Conservation (phyloP, 1,139 yeast genomes). For the Hyphopichia wangnamkhiaoensis region DNA sequence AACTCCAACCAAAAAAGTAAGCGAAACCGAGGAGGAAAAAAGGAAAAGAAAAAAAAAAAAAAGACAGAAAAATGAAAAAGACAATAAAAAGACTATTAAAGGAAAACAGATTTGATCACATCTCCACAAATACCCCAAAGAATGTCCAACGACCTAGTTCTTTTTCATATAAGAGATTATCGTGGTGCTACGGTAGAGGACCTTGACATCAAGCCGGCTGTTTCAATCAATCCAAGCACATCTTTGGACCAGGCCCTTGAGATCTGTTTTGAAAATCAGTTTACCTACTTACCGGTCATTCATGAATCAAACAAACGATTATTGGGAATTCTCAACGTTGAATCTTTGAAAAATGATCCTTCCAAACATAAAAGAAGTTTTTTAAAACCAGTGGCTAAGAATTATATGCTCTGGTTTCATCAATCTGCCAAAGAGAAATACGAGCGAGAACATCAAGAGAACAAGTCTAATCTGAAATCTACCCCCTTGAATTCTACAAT, state of each 20-base stretch:
- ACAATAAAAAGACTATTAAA: too few relatives aligned
- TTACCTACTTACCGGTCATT: slow-evolving; percentile 59
- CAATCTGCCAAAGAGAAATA: slow-evolving; percentile 38
- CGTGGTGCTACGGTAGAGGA: slow-evolving; percentile 63
- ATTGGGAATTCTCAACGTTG: slow-evolving; percentile 59
- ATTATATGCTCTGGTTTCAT: slow-evolving; percentile 48
- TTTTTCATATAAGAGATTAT: slow-evolving; percentile 41
- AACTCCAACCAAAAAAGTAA: too few relatives aligned
- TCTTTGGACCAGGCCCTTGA: slow-evolving; percentile 49
- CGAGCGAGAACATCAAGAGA: slow-evolving; percentile 19
- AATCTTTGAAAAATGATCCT: slow-evolving; percentile 33
- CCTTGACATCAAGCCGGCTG: slow-evolving; percentile 61
- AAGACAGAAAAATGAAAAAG: too few relatives aligned
- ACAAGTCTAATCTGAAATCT: slow-evolving; percentile 11
- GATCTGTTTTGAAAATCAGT: slow-evolving; percentile 57
- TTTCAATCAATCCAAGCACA: slow-evolving; percentile 55
- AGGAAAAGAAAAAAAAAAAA: too few relatives aligned
- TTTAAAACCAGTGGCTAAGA: slow-evolving; percentile 33
- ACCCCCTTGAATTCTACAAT: slow-evolving; percentile 32
- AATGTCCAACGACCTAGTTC: slow-evolving; percentile 11
- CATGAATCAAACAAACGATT: slow-evolving; percentile 50
- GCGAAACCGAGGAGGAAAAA: too few relatives aligned
- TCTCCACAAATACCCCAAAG: neutral
- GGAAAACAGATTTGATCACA: too few relatives aligned
- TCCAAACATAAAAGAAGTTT: slow-evolving; percentile 23